Percentiles rank a stretch among this genome's conserved stretches.
Evolutionary conservation across 345 rosid species (phyloP).

Genomic region (Linum usitatissimum): DNA sequence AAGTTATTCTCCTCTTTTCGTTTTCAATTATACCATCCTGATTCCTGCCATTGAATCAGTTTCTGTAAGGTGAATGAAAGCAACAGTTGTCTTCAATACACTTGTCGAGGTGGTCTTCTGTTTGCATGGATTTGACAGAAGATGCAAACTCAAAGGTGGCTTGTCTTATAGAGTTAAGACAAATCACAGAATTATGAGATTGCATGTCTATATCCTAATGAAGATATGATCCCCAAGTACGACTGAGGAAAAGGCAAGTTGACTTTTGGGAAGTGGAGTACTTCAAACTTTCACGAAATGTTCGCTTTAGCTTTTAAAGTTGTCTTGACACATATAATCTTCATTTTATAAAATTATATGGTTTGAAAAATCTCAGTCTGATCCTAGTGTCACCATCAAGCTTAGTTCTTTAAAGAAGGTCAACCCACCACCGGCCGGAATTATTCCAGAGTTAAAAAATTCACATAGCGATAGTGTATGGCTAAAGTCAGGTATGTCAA

Average conservation of each 20-base stretch:
- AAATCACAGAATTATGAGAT: background rate
- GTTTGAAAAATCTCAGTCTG: background rate
- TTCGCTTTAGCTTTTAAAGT: too few species aligned
- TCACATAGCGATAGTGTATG: background rate
- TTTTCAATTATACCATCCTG: background rate
- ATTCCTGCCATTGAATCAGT: background rate
- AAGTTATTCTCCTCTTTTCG: background rate
- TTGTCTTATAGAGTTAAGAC: background rate
- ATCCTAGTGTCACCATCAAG: conserved; percentile 4
- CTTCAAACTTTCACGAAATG: too few species aligned
- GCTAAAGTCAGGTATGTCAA: background rate
- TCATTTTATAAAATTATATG: background rate
- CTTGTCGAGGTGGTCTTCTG: too few species aligned
- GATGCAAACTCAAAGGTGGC: too few species aligned
- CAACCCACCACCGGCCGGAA: conserved; percentile 8
- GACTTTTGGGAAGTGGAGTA: background rate
- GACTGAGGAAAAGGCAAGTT: background rate
- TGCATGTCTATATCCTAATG: too few species aligned
- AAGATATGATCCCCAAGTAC: background rate
- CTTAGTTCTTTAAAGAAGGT: conserved; percentile 13
- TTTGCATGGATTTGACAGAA: background rate
- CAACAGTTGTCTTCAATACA: background rate
- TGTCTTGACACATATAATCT: too few species aligned
- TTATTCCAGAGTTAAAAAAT: background rate
- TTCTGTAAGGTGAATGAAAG: background rate